phyloP scores from a whole-genome alignment of 768 basidiomycete species.

The Lactarius sanguifluus region DNA sequence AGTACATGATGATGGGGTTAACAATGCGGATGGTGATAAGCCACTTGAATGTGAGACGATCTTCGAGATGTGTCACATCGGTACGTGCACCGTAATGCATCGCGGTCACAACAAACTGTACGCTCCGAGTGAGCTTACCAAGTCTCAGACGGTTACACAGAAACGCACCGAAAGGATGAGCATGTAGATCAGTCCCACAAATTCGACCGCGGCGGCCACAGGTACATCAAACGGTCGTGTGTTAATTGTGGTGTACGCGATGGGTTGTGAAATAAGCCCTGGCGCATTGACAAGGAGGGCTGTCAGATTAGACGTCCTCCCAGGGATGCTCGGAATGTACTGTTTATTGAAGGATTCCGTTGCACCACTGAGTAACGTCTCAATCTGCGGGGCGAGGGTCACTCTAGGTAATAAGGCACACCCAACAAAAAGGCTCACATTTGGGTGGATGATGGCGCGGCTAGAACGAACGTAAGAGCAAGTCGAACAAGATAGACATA shows the following conservation, averaged over 20 bases:
- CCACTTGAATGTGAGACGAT: slow-evolving; percentile 40
- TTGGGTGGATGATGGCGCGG: slow-evolving; percentile 9
- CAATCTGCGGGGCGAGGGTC: slow-evolving; percentile 29
- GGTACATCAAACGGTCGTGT: slow-evolving; percentile 58
- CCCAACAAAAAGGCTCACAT: slow-evolving; percentile 1
- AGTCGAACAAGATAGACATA: background rate
- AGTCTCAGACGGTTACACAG: background rate
- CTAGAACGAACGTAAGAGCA: slow-evolving; percentile 6
- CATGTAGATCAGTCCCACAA: slow-evolving; percentile 38
- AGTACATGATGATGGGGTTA: slow-evolving; percentile 43
- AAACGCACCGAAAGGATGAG: slow-evolving; percentile 34
- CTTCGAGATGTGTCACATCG: slow-evolving; percentile 40
- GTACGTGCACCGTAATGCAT: slow-evolving; percentile 37
- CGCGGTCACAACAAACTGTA: slow-evolving; percentile 22
- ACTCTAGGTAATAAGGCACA: background rate
- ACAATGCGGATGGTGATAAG: slow-evolving; percentile 44
- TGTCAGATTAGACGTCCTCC: slow-evolving; percentile 33
- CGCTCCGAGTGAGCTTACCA: background rate
- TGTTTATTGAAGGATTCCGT: slow-evolving; percentile 39
- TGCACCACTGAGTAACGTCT: slow-evolving; percentile 40
- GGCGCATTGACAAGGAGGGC: slow-evolving; percentile 49
- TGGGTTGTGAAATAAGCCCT: slow-evolving; percentile 47
- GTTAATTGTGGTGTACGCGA: slow-evolving; percentile 50
- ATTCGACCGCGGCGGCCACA: slow-evolving; percentile 39
- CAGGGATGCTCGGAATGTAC: slow-evolving; percentile 37